phyloP scores from a whole-genome alignment of 331 rosid species.

The Rhamnella rubrinervis region DNA sequence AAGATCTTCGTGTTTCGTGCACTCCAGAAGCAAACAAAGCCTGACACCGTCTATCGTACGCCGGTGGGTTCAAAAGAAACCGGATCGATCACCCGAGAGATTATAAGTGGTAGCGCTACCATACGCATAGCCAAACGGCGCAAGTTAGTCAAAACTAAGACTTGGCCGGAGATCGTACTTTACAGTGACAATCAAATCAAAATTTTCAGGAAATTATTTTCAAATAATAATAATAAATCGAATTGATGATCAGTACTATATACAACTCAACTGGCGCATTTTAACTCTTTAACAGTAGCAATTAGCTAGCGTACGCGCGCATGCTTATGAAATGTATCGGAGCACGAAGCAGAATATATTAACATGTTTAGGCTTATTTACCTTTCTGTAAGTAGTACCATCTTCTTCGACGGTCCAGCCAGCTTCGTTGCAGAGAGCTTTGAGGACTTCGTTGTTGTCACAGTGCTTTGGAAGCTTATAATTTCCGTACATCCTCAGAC shows the following conservation, averaged over 20 bases:
- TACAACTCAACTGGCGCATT: background rate
- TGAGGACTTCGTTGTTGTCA: slow-evolving; percentile 95
- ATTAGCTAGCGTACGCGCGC: background rate
- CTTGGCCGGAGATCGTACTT: background rate
- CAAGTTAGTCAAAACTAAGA: background rate
- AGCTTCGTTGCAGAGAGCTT: slow-evolving; percentile 91
- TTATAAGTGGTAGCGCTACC: background rate
- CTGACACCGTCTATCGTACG: slow-evolving; percentile 29
- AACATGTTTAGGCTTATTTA: slow-evolving; percentile 1
- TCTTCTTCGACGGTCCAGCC: slow-evolving; percentile 98
- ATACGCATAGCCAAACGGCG: slow-evolving; percentile 1
- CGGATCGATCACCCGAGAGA: background rate
- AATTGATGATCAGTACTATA: background rate
- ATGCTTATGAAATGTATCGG: background rate
- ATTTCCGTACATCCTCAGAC: slow-evolving; percentile 84
- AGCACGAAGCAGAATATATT: background rate
- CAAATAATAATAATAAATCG: no score
- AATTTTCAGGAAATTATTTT: background rate
- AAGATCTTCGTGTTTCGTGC: slow-evolving; percentile 27
- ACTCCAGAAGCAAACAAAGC: background rate
- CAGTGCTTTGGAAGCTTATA: slow-evolving; percentile 97
- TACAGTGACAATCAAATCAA: background rate
- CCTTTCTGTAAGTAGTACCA: slow-evolving; percentile 99
- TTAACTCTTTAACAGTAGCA: background rate
- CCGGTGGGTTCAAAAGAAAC: slow-evolving; percentile 6